Conservation (phyloP, 1,284 basidiomycete genomes). For the Trichosporon sp. region DNA sequence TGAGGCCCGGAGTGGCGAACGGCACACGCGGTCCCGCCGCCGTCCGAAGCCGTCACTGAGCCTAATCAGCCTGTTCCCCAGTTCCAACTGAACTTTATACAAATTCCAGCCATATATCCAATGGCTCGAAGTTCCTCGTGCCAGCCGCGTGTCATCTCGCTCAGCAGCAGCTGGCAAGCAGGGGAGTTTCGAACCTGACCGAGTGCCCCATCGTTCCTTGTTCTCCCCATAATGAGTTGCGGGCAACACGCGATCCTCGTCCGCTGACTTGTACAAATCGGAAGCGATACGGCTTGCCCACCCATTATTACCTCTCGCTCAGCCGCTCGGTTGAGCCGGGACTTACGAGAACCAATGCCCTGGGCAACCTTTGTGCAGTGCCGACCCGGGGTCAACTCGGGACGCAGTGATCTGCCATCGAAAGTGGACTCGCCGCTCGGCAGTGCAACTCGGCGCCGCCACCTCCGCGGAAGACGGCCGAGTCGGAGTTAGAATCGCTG, state of each 20-base stretch:
- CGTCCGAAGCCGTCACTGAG: neutral
- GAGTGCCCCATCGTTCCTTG: neutral
- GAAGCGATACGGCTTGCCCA: neutral
- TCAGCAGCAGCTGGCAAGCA: neutral
- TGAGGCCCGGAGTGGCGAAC: neutral
- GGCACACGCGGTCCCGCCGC: neutral
- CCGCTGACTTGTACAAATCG: neutral
- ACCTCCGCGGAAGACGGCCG: too few species aligned
- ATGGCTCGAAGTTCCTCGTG: neutral
- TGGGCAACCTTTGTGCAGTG: neutral
- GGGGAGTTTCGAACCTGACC: neutral
- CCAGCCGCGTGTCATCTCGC: neutral
- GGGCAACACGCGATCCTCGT: neutral
- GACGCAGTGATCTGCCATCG: neutral
- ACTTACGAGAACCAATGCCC: neutral
- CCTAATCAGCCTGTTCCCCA: neutral
- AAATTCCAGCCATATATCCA: neutral
- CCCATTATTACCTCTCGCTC: neutral
- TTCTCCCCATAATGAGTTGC: neutral
- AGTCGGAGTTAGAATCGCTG: neutral
- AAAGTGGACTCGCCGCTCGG: too few species aligned
- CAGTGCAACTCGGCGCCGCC: too few species aligned
- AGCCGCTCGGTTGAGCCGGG: neutral
- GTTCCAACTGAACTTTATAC: constrained; percentile 1
- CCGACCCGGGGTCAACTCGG: neutral